Percentiles rank a stretch among this genome's conserved stretches.
These are phyloP conservation scores for Pichia paraexigua DNA, from an alignment of 805 yeast species.

Conservation along the genomic window DNA sequence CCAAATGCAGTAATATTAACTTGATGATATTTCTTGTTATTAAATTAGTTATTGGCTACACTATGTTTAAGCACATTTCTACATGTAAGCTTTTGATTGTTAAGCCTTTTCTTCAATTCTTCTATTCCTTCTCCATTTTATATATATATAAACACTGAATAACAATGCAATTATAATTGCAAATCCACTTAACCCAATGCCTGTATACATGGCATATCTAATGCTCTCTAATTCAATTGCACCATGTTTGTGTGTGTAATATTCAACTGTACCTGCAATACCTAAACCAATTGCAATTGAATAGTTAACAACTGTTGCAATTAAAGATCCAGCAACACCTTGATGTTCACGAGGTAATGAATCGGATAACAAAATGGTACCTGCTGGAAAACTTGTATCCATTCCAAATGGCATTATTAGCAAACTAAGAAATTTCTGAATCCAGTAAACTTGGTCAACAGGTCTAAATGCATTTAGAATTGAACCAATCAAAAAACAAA, in stretches of 20 bases:
- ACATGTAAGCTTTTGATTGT: too few species aligned
- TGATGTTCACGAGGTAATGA: constrained; percentile 55
- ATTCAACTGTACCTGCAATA: constrained; percentile 60
- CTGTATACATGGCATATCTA: constrained; percentile 51
- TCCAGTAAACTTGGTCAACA: constrained; percentile 51
- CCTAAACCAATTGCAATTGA: constrained; percentile 67
- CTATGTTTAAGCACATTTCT: too few species aligned
- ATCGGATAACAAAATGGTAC: constrained; percentile 54
- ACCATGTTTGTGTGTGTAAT: constrained; percentile 27
- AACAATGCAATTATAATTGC: constrained; percentile 28
- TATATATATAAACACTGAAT: constrained; percentile 1
- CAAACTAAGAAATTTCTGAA: constrained; percentile 47
- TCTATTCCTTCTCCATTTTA: not conserved
- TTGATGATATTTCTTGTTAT: not conserved
- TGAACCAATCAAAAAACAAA: constrained; percentile 48
- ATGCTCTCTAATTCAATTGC: constrained; percentile 35
- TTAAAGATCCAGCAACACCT: constrained; percentile 72
- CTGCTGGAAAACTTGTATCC: constrained; percentile 75
- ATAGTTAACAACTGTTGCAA: constrained; percentile 63
- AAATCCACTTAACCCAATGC: constrained; percentile 49
- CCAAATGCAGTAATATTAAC: not conserved
- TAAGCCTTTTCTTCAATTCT: not conserved
- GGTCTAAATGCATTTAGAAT: constrained; percentile 50
- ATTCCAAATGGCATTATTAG: constrained; percentile 59
- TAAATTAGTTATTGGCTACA: too few species aligned